Conservation (phyloP, 192 early-diverging fungal genomes). For the Chytriomyces sp. region DNA sequence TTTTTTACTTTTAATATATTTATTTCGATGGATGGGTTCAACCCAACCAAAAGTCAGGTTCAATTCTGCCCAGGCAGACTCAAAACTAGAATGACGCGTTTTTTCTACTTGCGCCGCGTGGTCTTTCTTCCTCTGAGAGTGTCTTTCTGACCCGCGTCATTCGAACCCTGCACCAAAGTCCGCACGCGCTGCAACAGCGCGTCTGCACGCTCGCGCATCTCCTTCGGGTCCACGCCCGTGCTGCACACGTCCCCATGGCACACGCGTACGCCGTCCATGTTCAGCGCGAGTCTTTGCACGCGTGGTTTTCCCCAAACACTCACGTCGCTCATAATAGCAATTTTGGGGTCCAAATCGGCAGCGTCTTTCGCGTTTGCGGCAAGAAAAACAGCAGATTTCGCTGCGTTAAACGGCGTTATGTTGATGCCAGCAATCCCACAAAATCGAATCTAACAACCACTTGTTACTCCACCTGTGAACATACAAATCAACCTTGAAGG, state of each 20-base stretch:
- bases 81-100: neutral
- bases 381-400: constrained; percentile 44
- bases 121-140: neutral
- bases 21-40: neutral
- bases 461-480: neutral
- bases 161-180: neutral
- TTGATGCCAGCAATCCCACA: constrained; percentile 47
- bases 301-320: constrained; percentile 18
- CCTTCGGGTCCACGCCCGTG: neutral
- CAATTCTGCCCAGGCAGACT: neutral
- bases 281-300: neutral
- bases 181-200: neutral
- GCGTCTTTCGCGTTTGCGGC: constrained; percentile 19
- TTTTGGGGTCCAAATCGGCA: constrained; percentile 19
- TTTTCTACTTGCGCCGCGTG: neutral
- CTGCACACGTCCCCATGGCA: constrained; percentile 9
- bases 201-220: constrained; percentile 21
- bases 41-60: neutral
- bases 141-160: neutral
- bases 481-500: neutral
- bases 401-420: constrained; percentile 46
- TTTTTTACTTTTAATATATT: neutral
- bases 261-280: neutral
- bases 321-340: constrained; percentile 39
- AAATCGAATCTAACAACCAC: constrained; percentile 47